Conservation (phyloP, 805 yeast genomes). For the Pichia nanzhaoensis region DNA sequence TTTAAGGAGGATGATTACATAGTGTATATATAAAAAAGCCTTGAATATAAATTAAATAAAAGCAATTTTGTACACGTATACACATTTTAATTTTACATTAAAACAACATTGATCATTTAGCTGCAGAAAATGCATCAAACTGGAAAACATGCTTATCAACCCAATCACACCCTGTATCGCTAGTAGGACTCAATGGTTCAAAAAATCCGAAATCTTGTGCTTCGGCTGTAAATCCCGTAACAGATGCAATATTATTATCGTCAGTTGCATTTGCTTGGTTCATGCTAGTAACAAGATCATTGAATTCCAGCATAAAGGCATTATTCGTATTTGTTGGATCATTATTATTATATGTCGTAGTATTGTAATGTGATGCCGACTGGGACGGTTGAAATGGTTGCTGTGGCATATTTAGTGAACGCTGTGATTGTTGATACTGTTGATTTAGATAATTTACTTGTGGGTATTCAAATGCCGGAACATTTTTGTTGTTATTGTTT, state of each 20-base stretch:
- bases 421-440: background rate
- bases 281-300: constrained; percentile 9
- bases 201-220: constrained; percentile 14
- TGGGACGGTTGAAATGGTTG: too few relatives aligned
- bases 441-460: background rate
- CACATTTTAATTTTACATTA: too few relatives aligned
- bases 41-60: too few relatives aligned
- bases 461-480: too few relatives aligned
- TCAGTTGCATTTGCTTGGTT: constrained; percentile 1
- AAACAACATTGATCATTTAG: too few relatives aligned
- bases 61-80: too few relatives aligned
- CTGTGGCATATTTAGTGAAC: too few relatives aligned
- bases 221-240: constrained; percentile 2
- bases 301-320: constrained; percentile 9
- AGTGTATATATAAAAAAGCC: too few relatives aligned
- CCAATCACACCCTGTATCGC: constrained; percentile 55
- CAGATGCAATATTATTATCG: background rate
- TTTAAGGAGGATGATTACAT: too few relatives aligned
- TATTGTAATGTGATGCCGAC: too few relatives aligned
- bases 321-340: background rate
- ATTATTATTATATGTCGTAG: background rate
- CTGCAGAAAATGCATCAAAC: constrained; percentile 25
- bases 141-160: constrained; percentile 43
- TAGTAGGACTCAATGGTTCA: constrained; percentile 22
- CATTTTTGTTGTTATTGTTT: too few relatives aligned